phyloP scores from a whole-genome alignment of 495 filamentous ascomycete species.

The Podospora comata region DNA sequence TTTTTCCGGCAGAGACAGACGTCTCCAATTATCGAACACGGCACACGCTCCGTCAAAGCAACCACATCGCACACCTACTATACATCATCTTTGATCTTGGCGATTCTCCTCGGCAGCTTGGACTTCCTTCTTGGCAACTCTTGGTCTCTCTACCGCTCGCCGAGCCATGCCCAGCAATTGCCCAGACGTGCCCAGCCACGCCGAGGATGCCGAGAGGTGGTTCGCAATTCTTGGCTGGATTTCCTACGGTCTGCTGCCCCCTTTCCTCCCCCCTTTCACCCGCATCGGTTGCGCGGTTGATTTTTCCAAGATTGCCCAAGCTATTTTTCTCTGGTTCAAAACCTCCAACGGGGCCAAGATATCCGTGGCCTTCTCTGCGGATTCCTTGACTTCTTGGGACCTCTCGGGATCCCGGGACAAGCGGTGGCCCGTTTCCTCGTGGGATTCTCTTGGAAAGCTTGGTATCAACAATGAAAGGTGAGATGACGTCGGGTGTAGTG shows the following conservation, averaged over 20 bases:
- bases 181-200: constrained; percentile 1
- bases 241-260: constrained; percentile 1
- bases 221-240: constrained; percentile 5
- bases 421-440: background rate
- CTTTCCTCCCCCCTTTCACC: background rate
- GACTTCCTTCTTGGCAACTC: background rate
- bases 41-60: background rate
- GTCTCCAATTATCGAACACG: background rate
- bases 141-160: background rate
- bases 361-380: background rate
- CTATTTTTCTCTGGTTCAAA: background rate
- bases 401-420: background rate
- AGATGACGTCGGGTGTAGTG: background rate
- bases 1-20: background rate
- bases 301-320: background rate
- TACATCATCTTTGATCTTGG: background rate
- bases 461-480: background rate
- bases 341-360: background rate
- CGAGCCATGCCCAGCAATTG: background rate
- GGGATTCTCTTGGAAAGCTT: background rate
- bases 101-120: background rate
- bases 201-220: background rate
- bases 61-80: background rate
- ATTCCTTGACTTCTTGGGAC: background rate
- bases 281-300: background rate